Base-by-base conservation (phyloP, 129 eudicot genomes). In the Kitagawia praeruptora region DNA sequence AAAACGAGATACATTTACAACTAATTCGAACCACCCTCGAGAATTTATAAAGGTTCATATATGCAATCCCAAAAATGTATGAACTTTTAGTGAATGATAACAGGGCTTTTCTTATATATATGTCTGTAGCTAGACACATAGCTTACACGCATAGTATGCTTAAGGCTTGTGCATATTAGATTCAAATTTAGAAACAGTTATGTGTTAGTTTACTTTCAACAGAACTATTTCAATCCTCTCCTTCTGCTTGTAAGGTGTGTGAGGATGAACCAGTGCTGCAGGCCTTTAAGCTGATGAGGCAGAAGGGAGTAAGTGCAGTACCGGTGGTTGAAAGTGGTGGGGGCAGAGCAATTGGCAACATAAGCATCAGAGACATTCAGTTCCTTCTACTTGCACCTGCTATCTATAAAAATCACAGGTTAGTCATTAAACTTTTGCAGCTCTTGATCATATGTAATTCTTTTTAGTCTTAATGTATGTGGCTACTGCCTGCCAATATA, bases 341-440 rank as follows among this genome's bases (percentile, higher is more conserved):
- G 54, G 78, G 23, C 25, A 88, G 86, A 80, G 88, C 92, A 67
- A 71, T 86, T 44, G 92, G 92, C 28, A 88, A 82, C 71, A 88
- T 88, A 77, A 86, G 92, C 83, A 86, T 88, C 41, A 67, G 89
- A 84, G 92, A 88, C 69, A 87, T 88, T 16, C 89, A 88, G 76
- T 88, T 79, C 85, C 93, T 93, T 78, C 83, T 93, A 77, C 89
- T 87, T 67, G 89, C 98, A 75, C 97, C 97, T 0, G 93, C 89
- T 67, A 91, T 93, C 78, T 93, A 93, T 89, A 93, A 85, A 85
- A 91, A 91, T 61, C 86, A 84, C 91, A 89, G 98, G 98, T 93
- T 39, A 38, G 81, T 83, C 18, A 7, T 37, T 6, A n/a, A 78
- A 78, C 31, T 3, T 79, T 37, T 78, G 47, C 11, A 23, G 46